Evolutionary conservation across 768 basidiomycete genomes (phyloP), one percentile per base, ranked within the genome.

Genomic region (Collybia nuda): DNA sequence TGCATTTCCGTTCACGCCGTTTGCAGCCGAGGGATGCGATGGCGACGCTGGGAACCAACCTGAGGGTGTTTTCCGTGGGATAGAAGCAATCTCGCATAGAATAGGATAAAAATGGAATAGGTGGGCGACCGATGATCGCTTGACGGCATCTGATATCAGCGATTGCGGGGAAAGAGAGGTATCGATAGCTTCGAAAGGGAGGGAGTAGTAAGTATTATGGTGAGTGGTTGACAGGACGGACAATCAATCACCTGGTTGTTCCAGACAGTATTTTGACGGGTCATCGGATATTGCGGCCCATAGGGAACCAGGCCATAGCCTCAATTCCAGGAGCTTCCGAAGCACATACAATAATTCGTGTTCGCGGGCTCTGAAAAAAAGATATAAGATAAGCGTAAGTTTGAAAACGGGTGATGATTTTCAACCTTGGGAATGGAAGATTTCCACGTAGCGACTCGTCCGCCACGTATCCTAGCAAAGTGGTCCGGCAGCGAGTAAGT

Each of bases 281-380:
- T 82, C 59, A n/a, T 81, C 78, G 1, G 88, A 87, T 6, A 85
- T 62, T 0, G 88, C 84, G 0, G 88, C 87, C 86, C 86, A 90
- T 6, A 93, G 66, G 2, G 84, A 83, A 2, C 89, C 89, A 11
- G 84, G 73, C 82, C 83, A 89, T 8, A 97, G 68, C n/a, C 76
- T 75, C 18, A 94, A 70, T 29, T 79, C 77, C 11, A 82, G 72
- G n/a, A 98, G 70, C 54, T 91, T 90, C 37, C 81, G 81, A 11
- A 98, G 69, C 22, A 93, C 79, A 61, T 94, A 96, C 1, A 95
- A 64, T 12, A 98, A 62, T 58, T 98, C 96, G 58, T 96, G 93
- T 66, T 98, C 93, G 21, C 92, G 79, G 0, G 84, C 81, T 48
- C 94, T 94, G 37, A 0, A 26, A 18, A 29, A 18, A 29, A 40